Conservation (phyloP, 2,329 filamentous ascomycete genomes). For the Fusarium denticulatum region DNA sequence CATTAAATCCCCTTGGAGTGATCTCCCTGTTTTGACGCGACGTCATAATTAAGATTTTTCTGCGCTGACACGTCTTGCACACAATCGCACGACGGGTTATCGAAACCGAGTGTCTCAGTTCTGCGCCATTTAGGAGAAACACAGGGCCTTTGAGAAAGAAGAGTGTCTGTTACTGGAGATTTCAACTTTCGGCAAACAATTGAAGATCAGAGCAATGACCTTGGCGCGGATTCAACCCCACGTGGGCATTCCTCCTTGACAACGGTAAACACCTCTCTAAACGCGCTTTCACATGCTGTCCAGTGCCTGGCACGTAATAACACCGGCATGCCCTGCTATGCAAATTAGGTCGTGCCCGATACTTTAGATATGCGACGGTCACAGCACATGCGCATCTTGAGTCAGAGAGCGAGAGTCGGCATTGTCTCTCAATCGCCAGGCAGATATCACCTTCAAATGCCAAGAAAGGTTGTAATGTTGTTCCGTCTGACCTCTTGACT, state of each 20-base stretch:
- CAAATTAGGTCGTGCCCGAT: no score
- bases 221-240: neutral
- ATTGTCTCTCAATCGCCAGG: neutral
- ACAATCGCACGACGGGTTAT: no score
- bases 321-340: neutral
- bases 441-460: neutral
- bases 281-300: fast-evolving
- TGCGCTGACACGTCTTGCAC: neutral
- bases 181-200: neutral
- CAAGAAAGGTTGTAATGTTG: neutral
- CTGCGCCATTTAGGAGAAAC: neutral
- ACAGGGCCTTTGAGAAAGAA: neutral
- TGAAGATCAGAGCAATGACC: neutral
- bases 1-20: neutral
- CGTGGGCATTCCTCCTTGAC: neutral
- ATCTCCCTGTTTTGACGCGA: neutral
- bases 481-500: no score
- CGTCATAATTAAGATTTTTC: neutral
- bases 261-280: no score
- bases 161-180: neutral
- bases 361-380: neutral
- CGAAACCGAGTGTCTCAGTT: neutral
- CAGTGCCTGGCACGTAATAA: neutral
- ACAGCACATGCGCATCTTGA: neutral
- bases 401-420: neutral